These are phyloP conservation scores for Phytophthora pistaciae DNA, from an alignment of 352 stramenopile genomes.

Conservation along the genomic window DNA sequence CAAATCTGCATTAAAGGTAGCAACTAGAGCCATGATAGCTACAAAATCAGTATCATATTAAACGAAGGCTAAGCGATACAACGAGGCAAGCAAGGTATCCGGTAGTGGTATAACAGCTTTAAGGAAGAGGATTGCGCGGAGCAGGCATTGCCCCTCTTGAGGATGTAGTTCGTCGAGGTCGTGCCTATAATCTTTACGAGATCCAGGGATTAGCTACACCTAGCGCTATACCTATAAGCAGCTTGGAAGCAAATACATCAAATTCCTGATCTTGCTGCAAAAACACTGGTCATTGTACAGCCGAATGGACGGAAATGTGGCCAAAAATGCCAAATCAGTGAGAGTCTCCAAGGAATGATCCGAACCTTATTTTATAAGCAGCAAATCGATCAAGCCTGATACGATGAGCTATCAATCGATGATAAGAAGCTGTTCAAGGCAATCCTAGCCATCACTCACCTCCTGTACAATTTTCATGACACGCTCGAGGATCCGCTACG, in stretches of 20 bases:
- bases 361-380: not conserved
- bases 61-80: not conserved
- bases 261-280: constrained; percentile 18
- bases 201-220: not conserved
- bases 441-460: not conserved
- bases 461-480: not conserved
- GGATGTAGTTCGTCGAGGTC: not conserved
- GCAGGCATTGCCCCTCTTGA: constrained; percentile 7
- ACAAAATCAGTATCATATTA: not conserved
- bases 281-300: constrained; percentile 18
- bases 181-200: not conserved
- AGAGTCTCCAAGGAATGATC: constrained; percentile 20
- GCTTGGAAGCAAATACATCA: constrained; percentile 2
- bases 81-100: not conserved
- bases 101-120: not conserved
- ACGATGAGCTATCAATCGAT: not conserved
- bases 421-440: not conserved
- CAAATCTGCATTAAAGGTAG: not conserved
- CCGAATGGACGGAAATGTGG: constrained; percentile 11
- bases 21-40: not conserved
- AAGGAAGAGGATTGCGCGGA: not conserved
- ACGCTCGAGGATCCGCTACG: constrained; percentile 3
- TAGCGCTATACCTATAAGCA: not conserved
- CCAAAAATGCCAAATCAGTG: constrained; percentile 11
- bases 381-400: not conserved